phyloP scores from a whole-genome alignment of 2,329 filamentous ascomycete genomes.

The Aureobasidium sp. region DNA sequence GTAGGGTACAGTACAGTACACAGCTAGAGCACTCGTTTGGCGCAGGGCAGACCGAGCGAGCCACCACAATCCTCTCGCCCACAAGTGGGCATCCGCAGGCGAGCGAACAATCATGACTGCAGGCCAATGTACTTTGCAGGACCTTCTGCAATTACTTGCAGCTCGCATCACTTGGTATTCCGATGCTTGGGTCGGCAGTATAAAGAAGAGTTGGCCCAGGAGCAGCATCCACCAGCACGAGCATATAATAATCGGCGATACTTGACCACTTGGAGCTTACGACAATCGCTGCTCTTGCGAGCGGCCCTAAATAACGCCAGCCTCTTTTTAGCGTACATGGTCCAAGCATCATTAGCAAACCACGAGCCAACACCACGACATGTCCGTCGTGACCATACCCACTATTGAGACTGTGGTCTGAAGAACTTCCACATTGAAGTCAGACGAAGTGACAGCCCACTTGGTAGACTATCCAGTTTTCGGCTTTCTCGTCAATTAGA shows the following conservation, averaged over 20 bases:
- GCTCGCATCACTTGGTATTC: slow-evolving; percentile 13
- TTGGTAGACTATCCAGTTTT: neutral
- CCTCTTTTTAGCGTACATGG: slow-evolving; percentile 17
- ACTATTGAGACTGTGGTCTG: neutral
- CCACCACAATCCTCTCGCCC: slow-evolving; percentile 9
- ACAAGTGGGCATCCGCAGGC: slow-evolving; percentile 5
- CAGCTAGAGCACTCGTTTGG: slow-evolving; percentile 13
- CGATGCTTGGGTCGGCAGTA: slow-evolving; percentile 17
- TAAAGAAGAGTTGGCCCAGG: slow-evolving; percentile 15
- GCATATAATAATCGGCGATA: slow-evolving; percentile 20
- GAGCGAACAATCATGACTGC: slow-evolving; percentile 15
- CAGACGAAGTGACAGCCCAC: neutral
- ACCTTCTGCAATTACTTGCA: slow-evolving; percentile 19
- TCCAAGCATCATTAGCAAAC: slow-evolving; percentile 12
- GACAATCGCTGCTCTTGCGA: slow-evolving; percentile 13
- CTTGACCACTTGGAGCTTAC: slow-evolving; percentile 7
- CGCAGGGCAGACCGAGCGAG: slow-evolving; percentile 15
- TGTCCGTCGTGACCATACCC: neutral
- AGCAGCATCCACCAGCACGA: slow-evolving; percentile 14
- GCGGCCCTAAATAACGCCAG: slow-evolving; percentile 17
- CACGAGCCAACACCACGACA: neutral
- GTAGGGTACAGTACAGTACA: neutral
- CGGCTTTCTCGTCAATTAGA: neutral
- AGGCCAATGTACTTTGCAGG: slow-evolving; percentile 11
- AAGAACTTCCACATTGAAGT: neutral